These are phyloP conservation scores for Oleoguttula mirabilis DNA, from an alignment of 495 filamentous ascomycete genomes.

Conservation along the genomic window DNA sequence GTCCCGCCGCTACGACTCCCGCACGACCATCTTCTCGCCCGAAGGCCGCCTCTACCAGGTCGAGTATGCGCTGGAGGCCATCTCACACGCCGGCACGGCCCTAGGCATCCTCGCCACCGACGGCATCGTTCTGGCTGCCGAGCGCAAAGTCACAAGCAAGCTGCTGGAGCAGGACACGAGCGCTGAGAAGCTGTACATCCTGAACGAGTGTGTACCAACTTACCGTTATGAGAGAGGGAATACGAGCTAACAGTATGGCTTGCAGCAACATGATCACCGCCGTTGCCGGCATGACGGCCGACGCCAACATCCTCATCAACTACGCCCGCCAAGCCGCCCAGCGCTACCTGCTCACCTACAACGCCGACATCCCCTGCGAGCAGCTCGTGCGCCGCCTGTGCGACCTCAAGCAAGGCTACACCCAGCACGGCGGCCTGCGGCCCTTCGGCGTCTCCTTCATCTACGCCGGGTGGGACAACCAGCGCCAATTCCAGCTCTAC, in stretches of 20 bases:
- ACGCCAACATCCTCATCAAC: constrained; percentile 99
- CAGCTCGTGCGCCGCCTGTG: constrained; percentile 94
- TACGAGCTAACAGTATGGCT: no score
- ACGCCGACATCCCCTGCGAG: constrained; percentile 98
- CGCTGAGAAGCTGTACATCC: constrained; percentile 97
- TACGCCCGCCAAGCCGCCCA: constrained; percentile 94
- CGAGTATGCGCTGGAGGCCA: constrained; percentile 97
- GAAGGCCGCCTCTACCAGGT: constrained; percentile 98
- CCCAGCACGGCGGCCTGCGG: constrained; percentile 92
- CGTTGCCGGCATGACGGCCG: constrained; percentile 96
- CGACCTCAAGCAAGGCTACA: constrained; percentile 99
- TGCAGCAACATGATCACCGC: constrained; percentile 98
- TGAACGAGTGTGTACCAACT: constrained; percentile 72
- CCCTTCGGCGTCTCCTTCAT: constrained; percentile 99
- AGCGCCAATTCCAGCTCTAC: constrained; percentile 95
- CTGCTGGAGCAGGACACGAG: constrained; percentile 98
- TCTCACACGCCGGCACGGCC: constrained; percentile 94
- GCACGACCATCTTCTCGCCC: constrained; percentile 99
- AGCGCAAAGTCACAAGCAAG: constrained; percentile 99
- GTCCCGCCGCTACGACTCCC: constrained; percentile 93
- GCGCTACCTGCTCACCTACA: constrained; percentile 95
- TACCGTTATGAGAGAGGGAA: no score
- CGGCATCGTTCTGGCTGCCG: constrained; percentile 96
- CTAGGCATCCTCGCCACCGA: constrained; percentile 93
- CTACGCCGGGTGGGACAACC: constrained; percentile 93